phyloP scores from a whole-genome alignment of 2,329 filamentous ascomycete species.

The Scopulariopsis brevicaulis region DNA sequence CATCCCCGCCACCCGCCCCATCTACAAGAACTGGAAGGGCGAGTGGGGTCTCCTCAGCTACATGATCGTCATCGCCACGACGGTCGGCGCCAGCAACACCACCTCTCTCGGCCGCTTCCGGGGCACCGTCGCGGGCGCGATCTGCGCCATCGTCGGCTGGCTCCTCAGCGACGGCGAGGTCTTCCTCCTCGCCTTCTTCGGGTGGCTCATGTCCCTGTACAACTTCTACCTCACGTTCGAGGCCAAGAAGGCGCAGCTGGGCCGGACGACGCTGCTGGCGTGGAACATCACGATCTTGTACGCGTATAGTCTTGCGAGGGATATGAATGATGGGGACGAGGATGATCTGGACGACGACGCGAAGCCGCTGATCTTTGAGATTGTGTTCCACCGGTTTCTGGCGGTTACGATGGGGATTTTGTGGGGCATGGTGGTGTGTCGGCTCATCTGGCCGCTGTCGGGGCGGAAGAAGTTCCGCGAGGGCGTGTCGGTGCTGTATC shows the following conservation, averaged over 20 bases:
- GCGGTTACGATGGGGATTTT: slow-evolving; percentile 78
- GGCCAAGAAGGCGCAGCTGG: slow-evolving; percentile 75
- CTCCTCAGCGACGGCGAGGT: slow-evolving; percentile 62
- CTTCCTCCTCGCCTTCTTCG: slow-evolving; percentile 64
- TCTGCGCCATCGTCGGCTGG: slow-evolving; percentile 69
- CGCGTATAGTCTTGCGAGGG: slow-evolving; percentile 77
- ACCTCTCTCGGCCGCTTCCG: slow-evolving; percentile 79
- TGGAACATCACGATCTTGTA: slow-evolving; percentile 95
- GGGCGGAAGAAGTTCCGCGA: slow-evolving; percentile 81
- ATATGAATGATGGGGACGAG: slow-evolving; percentile 68
- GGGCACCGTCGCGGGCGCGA: slow-evolving; percentile 73
- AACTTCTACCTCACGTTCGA: slow-evolving; percentile 88
- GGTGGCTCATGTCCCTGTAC: slow-evolving; percentile 68
- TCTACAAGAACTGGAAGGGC: slow-evolving; percentile 81
- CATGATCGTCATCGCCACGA: slow-evolving; percentile 98
- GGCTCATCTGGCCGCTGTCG: slow-evolving; percentile 87
- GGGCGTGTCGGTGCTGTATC: slow-evolving; percentile 79
- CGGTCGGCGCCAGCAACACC: slow-evolving; percentile 89
- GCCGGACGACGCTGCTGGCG: slow-evolving; percentile 85
- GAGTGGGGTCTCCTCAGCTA: slow-evolving; percentile 96
- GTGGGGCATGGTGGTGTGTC: slow-evolving; percentile 86
- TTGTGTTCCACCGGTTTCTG: slow-evolving; percentile 76
- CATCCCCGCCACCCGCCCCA: slow-evolving; percentile 61
- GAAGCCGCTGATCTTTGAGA: slow-evolving; percentile 76
- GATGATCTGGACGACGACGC: slow-evolving; percentile 83